Percentiles rank a stretch among this genome's conserved stretches.
Conservation (phyloP, 352 stramenopile species). For the Plasmopara viticola region DNA sequence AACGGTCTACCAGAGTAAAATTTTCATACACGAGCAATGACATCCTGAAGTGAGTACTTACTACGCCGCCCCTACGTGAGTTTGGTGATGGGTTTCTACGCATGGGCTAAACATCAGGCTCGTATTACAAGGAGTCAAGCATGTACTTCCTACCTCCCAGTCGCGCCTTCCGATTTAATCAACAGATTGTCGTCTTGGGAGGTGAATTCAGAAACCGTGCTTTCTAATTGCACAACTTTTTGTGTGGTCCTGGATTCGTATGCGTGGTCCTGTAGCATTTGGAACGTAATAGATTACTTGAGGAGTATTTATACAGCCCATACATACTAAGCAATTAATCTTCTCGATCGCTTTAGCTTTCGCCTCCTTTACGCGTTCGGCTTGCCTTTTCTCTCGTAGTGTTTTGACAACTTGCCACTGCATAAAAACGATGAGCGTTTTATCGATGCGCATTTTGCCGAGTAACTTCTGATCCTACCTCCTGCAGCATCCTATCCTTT, state of each 20-base stretch:
- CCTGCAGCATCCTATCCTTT: constrained; percentile 34
- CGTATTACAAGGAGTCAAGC: neutral
- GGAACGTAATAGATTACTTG: neutral
- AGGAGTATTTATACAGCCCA: neutral
- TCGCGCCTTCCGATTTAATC: constrained; percentile 48
- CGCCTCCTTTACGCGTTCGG: constrained; percentile 23
- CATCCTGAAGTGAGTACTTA: constrained; percentile 14
- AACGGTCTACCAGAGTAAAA: constrained; percentile 32
- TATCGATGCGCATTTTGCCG: neutral
- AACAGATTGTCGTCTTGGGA: constrained; percentile 38
- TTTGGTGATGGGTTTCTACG: constrained; percentile 51
- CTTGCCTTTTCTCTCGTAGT: constrained; percentile 25
- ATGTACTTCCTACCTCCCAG: neutral
- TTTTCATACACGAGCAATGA: neutral
- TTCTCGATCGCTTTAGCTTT: neutral
- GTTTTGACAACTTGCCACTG: constrained; percentile 46
- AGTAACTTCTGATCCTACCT: constrained; percentile 12
- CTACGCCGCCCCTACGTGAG: constrained; percentile 46
- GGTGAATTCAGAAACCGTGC: constrained; percentile 54
- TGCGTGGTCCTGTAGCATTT: constrained; percentile 30
- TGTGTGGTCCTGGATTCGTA: constrained; percentile 48
- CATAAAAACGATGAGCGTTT: neutral
- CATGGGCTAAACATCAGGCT: neutral
- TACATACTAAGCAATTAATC: too few relatives aligned
- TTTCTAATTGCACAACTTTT: constrained; percentile 52